Evolutionary conservation across 176 grass and related monocot species (phyloP).

Genomic region (Aegilops sharonensis): DNA sequence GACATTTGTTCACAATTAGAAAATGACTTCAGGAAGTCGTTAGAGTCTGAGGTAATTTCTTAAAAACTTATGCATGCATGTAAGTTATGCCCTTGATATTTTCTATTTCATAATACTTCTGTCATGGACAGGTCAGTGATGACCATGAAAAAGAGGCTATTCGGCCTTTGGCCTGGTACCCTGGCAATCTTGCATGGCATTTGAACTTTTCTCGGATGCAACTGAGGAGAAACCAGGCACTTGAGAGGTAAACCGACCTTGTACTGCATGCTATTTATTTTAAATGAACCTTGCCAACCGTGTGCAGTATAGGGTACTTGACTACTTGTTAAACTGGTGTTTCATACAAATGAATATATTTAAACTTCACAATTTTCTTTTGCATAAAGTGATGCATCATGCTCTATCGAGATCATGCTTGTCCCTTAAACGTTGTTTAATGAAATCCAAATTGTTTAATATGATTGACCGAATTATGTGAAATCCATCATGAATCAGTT

Average conservation of each 20-base stretch:
- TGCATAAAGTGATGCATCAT: background rate
- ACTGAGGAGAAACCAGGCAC: conserved; percentile 94
- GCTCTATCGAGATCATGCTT: conserved; percentile 1
- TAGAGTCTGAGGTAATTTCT: conserved; percentile 75
- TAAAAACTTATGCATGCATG: conserved; percentile 1
- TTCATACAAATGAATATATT: background rate
- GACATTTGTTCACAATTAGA: conserved; percentile 84
- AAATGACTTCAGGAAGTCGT: conserved; percentile 83
- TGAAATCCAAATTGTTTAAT: conserved; percentile 19
- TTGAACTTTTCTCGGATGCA: conserved; percentile 98
- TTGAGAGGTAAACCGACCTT: conserved; percentile 69
- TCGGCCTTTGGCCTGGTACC: conserved; percentile 92
- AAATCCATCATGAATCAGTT: background rate
- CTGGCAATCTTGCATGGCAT: conserved; percentile 97
- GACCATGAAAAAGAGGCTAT: conserved; percentile 81
- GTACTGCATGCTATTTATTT: conserved; percentile 15
- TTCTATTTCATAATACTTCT: conserved; percentile 23
- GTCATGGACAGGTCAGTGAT: conserved; percentile 60
- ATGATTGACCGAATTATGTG: background rate
- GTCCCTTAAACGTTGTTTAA: conserved; percentile 3
- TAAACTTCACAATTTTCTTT: background rate
- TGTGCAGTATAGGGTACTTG: background rate
- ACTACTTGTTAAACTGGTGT: background rate
- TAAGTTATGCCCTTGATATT: background rate
- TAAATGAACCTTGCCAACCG: background rate